phyloP scores from a whole-genome alignment of 345 rosid genomes.

The Eutrema heterophyllum region DNA sequence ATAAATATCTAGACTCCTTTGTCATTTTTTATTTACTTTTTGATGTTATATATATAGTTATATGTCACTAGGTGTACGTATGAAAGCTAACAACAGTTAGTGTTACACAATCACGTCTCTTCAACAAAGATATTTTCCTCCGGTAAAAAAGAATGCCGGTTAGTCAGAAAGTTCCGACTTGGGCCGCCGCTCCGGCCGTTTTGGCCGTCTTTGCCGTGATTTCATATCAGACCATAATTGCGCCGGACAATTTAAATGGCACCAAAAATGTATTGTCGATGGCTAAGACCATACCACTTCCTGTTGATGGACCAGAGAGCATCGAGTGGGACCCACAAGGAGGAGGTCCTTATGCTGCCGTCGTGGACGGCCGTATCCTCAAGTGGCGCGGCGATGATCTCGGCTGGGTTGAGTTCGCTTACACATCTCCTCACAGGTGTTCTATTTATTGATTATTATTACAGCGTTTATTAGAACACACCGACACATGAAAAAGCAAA shows the following conservation, averaged over 20 bases:
- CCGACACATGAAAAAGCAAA: background rate
- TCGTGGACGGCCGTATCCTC: slow-evolving; percentile 29
- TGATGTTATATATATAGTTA: background rate
- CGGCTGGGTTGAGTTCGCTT: slow-evolving; percentile 40
- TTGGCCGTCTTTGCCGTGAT: background rate
- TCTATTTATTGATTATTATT: background rate
- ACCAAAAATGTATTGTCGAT: background rate
- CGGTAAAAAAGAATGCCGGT: background rate
- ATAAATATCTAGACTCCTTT: background rate
- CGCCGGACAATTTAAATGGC: background rate
- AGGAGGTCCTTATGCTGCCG: slow-evolving; percentile 29
- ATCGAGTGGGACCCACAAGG: slow-evolving; percentile 27
- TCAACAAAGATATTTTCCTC: background rate
- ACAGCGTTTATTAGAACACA: background rate
- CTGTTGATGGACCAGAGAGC: slow-evolving; percentile 33
- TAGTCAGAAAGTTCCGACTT: background rate
- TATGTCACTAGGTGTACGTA: background rate
- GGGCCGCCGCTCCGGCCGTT: slow-evolving; percentile 1
- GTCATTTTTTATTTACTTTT: background rate
- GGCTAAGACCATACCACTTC: slow-evolving; percentile 24
- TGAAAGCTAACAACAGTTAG: background rate
- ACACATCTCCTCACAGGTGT: slow-evolving; percentile 1
- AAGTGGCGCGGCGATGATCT: slow-evolving; percentile 30
- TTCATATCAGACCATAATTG: background rate
- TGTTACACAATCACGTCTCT: too few species aligned